Evolutionary conservation across 2,329 filamentous ascomycete species (phyloP).

Genomic region (Nemania sp.): DNA sequence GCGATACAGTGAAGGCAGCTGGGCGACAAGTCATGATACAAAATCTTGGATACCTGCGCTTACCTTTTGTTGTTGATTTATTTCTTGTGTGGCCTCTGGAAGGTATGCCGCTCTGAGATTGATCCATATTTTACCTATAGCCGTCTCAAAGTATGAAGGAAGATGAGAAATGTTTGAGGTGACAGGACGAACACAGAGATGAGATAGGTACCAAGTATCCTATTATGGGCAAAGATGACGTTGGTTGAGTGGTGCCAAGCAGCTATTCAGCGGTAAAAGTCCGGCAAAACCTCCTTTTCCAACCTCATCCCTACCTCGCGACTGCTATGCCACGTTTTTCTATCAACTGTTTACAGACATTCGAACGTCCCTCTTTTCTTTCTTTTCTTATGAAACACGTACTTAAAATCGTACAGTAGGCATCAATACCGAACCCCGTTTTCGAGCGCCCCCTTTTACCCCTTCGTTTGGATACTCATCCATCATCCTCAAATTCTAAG

Average conservation of each 20-base stretch:
- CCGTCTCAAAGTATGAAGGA: not conserved
- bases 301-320: conserved; percentile 19
- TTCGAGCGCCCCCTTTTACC: not conserved
- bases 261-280: conserved; percentile 25
- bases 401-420: not conserved
- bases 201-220: not conserved
- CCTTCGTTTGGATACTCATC: not conserved
- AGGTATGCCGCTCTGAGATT: conserved; percentile 36
- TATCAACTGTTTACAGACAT: not conserved
- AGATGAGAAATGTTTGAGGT: not conserved
- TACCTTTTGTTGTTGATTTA: conserved; percentile 48
- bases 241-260: conserved; percentile 24
- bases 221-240: conserved; percentile 26
- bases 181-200: not conserved
- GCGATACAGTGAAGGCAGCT: not conserved
- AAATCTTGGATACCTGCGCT: conserved; percentile 33
- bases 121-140: conserved; percentile 41
- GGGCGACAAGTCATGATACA: conserved; percentile 1
- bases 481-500: not conserved
- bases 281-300: conserved; percentile 32
- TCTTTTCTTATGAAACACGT: not conserved
- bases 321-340: not conserved
- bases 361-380: conserved; percentile 8
- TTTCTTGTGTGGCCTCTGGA: conserved; percentile 46
- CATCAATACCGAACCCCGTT: not conserved